Conservation (phyloP, 176 grass and related monocot genomes). For the Eragrostis curvula region DNA sequence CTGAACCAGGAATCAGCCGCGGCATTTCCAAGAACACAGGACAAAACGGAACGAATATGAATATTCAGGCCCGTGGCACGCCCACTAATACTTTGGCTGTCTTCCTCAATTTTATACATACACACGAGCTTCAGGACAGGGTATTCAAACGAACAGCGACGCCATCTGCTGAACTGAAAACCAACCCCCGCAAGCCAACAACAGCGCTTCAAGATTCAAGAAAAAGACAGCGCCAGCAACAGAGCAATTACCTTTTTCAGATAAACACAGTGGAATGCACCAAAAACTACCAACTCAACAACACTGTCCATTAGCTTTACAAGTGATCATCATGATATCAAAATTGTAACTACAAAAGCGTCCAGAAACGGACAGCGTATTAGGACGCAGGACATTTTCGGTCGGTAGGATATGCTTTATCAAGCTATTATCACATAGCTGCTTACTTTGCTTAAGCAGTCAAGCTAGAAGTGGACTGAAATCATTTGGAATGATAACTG, state of each 20-base stretch:
- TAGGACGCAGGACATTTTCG: conserved; percentile 10
- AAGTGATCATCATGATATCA: conserved; percentile 24
- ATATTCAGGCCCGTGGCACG: background rate
- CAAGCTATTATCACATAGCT: conserved; percentile 20
- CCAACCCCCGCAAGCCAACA: conserved; percentile 22
- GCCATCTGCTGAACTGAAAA: conserved; percentile 1
- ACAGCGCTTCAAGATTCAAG: background rate
- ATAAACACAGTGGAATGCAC: background rate
- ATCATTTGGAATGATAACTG: background rate
- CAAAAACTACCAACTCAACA: conserved; percentile 21
- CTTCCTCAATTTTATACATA: background rate
- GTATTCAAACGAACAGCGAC: background rate
- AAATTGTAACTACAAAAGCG: background rate
- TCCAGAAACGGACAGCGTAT: conserved; percentile 1
- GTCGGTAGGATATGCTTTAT: conserved; percentile 8
- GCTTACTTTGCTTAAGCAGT: background rate
- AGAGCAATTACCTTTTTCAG: conserved; percentile 17
- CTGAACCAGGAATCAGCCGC: background rate
- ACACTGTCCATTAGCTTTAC: conserved; percentile 17
- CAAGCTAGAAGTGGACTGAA: conserved; percentile 27
- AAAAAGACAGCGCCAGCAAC: background rate
- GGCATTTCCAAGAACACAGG: background rate
- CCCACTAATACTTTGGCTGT: background rate
- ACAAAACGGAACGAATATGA: background rate
- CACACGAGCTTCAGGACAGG: conserved; percentile 4